Base-by-base conservation (phyloP, 805 yeast species). In the Wickerhamiella musiphila region DNA sequence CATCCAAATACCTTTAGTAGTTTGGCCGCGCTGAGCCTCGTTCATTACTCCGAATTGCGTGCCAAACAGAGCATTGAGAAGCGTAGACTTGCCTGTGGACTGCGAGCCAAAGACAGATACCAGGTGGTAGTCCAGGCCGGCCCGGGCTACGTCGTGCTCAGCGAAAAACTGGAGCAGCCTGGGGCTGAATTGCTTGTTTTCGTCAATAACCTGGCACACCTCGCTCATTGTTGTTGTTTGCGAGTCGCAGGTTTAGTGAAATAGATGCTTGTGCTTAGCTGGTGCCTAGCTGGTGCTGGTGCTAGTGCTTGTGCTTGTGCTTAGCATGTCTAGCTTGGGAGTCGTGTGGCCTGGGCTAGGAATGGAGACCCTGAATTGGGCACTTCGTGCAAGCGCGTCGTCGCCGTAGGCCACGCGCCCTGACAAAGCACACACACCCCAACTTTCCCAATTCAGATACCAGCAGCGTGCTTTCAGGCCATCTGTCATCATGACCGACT, bases 21-120 rank as follows among this genome's bases (percentile, higher is more conserved):
- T 90, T 52, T 86, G 98, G 45, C 78, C 84, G 45, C 96, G 70
- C 37, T 64, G 66, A 11, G 64, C 54, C 39, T 82, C 94, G 54
- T 81, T 78, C 98, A 90, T 90, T 15, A 86, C 93, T 45, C 79
- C 94, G 50, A 90, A 90, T 26, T 65, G 56, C 7, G 96, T 90
- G 40, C 77, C 77, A 58, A 90, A 90, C 35, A 90, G 56, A 27
- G 71, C 69, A 56, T 90, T 90, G 46, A 90, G 63, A 36, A 90
- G 63, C 1, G 98, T 90, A 2, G 94, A 82, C 55, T 90, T 90
- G 33, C 98, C 98, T 4, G 95, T 83, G 3, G 93, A 77, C 51
- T 90, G 98, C 1, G 94, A 82, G 4, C 98, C 98, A 61, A 90
- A 90, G 23, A 90, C 98, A 0, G 96, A 75, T 3, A 90, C 79